Conservation (phyloP, 1,284 basidiomycete species). For the Leccinum griseonigrum region DNA sequence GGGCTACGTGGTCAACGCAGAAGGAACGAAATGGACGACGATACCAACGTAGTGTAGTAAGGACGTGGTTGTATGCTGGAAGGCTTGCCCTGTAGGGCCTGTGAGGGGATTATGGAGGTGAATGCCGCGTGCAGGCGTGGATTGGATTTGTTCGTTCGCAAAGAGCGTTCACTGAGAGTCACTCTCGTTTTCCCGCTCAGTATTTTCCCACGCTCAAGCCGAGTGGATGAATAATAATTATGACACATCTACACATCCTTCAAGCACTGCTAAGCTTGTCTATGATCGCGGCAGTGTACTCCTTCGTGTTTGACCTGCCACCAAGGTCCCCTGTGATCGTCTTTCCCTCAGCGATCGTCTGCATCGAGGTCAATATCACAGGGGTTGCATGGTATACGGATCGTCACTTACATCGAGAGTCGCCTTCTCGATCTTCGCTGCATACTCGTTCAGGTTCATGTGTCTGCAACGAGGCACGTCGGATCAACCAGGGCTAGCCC, state of each 20-base stretch:
- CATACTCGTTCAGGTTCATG: conserved; percentile 89
- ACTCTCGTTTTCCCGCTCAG: conserved; percentile 22
- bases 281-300: conserved; percentile 90
- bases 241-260: conserved; percentile 17
- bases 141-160: conserved; percentile 38
- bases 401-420: conserved; percentile 67
- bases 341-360: conserved; percentile 96
- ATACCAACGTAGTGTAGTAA: conserved; percentile 47
- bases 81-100: conserved; percentile 85
- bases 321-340: conserved; percentile 91
- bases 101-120: conserved; percentile 64
- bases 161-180: conserved; percentile 13
- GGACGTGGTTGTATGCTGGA: conserved; percentile 44
- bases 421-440: conserved; percentile 91
- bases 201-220: conserved; percentile 29
- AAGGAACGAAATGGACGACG: background rate
- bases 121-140: conserved; percentile 58
- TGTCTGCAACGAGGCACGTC: conserved; percentile 55
- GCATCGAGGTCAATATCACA: conserved; percentile 19
- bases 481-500: conserved; percentile 19
- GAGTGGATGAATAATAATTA: conserved; percentile 14
- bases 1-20: conserved; percentile 8
- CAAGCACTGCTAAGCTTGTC: conserved; percentile 57
- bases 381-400: conserved; percentile 13
- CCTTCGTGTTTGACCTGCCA: conserved; percentile 82